A percentile compares a stretch with the other conserved stretches of the same genome.
Evolutionary conservation across 768 basidiomycete genomes (phyloP).

Genomic region (Cubamyces lactineus): DNA sequence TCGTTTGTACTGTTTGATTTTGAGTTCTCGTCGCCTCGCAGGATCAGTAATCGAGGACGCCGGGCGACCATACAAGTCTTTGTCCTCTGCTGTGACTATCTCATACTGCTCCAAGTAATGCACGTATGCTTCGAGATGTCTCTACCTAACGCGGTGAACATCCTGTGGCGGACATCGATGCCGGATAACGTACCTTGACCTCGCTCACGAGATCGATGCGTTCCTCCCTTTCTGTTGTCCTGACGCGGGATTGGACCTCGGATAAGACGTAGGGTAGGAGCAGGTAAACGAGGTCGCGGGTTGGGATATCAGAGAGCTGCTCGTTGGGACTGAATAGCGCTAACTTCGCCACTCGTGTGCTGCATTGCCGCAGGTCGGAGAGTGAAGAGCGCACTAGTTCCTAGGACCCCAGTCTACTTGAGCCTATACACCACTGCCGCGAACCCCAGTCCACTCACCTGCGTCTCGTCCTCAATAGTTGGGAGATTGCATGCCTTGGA

Average conservation of each 20-base stretch:
- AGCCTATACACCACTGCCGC: background rate
- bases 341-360: conserved; percentile 57
- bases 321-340: conserved; percentile 87
- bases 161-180: background rate
- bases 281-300: conserved; percentile 75
- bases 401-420: conserved; percentile 40
- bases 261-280: conserved; percentile 69
- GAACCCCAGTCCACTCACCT: conserved; percentile 35
- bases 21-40: conserved; percentile 75
- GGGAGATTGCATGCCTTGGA: conserved; percentile 44
- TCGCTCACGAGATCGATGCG: conserved; percentile 59
- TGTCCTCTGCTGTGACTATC: conserved; percentile 65
- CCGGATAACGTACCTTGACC: conserved; percentile 53
- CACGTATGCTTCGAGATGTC: conserved; percentile 31
- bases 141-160: conserved; percentile 17
- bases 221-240: conserved; percentile 57
- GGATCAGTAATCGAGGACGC: conserved; percentile 60
- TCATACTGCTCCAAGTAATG: conserved; percentile 63
- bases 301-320: conserved; percentile 78
- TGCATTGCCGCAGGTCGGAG: conserved; percentile 56
- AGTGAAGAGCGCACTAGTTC: conserved; percentile 59
- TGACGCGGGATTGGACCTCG: conserved; percentile 64
- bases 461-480: conserved; percentile 48
- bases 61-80: conserved; percentile 53
- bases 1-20: conserved; percentile 87